Percentiles rank a stretch among this genome's conserved stretches.
phyloP scores from a whole-genome alignment of 2,329 filamentous ascomycete genomes.

The Pyrenophora teres region DNA sequence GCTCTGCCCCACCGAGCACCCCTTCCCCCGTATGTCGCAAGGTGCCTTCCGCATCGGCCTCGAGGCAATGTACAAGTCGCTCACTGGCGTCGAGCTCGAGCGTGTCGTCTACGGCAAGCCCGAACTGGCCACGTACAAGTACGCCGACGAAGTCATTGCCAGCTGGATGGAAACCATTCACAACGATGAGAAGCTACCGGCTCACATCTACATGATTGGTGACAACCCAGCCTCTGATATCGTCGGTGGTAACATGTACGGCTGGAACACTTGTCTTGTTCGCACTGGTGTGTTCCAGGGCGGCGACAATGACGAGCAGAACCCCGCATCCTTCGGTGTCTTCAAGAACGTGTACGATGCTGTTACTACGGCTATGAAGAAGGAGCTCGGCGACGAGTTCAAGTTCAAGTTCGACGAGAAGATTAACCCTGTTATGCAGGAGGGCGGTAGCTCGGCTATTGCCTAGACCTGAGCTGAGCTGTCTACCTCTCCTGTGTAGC shows the following conservation, averaged over 20 bases:
- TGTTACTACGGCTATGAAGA: conserved; percentile 68
- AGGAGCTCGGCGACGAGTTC: conserved; percentile 75
- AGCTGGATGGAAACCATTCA: conserved; percentile 78
- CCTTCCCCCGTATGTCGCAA: conserved; percentile 71
- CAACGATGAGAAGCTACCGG: conserved; percentile 69
- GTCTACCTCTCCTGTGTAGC: no score
- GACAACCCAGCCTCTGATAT: conserved; percentile 77
- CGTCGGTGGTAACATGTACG: conserved; percentile 78
- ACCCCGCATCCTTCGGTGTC: conserved; percentile 77
- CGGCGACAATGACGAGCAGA: conserved; percentile 74
- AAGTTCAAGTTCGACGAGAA: conserved; percentile 73
- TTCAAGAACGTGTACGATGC: conserved; percentile 75
- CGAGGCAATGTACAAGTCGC: conserved; percentile 73
- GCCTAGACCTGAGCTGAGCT: conserved; percentile 52
- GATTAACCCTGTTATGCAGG: conserved; percentile 69
- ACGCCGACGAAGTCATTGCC: conserved; percentile 73
- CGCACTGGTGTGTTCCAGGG: conserved; percentile 80
- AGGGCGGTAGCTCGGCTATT: conserved; percentile 59
- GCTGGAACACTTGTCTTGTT: conserved; percentile 80
- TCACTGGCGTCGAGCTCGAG: conserved; percentile 72
- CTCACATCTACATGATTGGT: conserved; percentile 77
- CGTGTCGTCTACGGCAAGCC: conserved; percentile 79
- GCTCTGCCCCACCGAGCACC: conserved; percentile 64
- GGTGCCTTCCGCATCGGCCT: conserved; percentile 76
- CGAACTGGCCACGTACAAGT: conserved; percentile 76